Evolutionary conservation across 805 yeast species (phyloP).

Genomic region (Kluyveromyces lactis): DNA sequence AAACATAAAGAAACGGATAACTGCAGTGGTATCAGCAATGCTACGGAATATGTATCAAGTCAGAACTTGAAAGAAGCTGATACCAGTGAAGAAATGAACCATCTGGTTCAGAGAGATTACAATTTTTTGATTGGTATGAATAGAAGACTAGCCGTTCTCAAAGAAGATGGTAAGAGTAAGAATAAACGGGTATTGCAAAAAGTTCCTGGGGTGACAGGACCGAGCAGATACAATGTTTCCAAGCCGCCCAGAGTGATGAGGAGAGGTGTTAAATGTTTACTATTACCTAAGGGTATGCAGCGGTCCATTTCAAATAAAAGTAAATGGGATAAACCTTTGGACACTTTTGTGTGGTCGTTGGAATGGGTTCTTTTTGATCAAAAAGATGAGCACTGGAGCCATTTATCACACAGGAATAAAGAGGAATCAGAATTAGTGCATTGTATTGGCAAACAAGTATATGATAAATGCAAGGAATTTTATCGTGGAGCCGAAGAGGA

Average conservation of each 20-base stretch:
- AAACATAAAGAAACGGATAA: constrained; percentile 53
- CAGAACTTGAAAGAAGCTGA: constrained; percentile 33
- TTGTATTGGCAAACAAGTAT: constrained; percentile 25
- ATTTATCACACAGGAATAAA: constrained; percentile 31
- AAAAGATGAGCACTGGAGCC: constrained; percentile 23
- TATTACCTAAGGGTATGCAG: constrained; percentile 68
- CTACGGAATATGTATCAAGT: constrained; percentile 46
- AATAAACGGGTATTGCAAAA: constrained; percentile 36
- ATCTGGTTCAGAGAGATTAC: constrained; percentile 69
- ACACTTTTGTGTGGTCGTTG: constrained; percentile 67
- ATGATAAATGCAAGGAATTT: constrained; percentile 19
- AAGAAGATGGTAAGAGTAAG: constrained; percentile 39
- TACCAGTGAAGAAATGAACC: constrained; percentile 33
- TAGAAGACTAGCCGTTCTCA: constrained; percentile 51
- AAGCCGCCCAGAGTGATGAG: constrained; percentile 30
- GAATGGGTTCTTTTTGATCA: constrained; percentile 50
- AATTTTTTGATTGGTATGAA: constrained; percentile 58
- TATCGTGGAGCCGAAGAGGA: constrained; percentile 7
- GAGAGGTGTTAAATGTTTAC: constrained; percentile 58
- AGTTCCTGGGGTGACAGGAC: constrained; percentile 8
- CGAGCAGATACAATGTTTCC: constrained; percentile 12
- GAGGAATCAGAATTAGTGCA: constrained; percentile 27
- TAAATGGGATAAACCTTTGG: constrained; percentile 56
- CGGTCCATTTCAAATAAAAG: constrained; percentile 56
- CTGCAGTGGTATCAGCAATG: constrained; percentile 59